Base-by-base conservation (phyloP, 2,329 filamentous ascomycete species). In the Chrysoporthe puriensis region DNA sequence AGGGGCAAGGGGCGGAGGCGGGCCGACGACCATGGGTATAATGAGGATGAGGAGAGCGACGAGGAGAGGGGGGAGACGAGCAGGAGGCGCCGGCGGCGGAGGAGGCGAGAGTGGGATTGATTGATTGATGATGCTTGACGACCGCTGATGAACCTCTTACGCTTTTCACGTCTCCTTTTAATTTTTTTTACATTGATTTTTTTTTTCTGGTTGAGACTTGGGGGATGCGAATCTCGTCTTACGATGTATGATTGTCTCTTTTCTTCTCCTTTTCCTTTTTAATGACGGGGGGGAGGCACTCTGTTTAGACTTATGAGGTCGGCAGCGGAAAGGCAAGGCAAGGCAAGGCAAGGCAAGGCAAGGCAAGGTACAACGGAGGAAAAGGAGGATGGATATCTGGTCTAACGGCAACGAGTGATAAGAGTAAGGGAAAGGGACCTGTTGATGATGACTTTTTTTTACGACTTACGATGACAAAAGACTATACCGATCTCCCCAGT, bases 21-120 rank as follows among this genome's bases (percentile, higher is more conserved):
- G 44, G 34, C 14, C 11, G 65, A 69, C 21, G 65, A 67, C 50
- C 62, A 67, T 60, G 68, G 66, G 21, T 58, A 63, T 59, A 57
- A 67, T 40, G 68, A 68, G 40, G 69, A 70, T 40, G 43, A 67
- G 11, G 70, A 61, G n/a, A 66, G 71, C 63, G 70, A 72, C 32
- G 66, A 66, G 13, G 71, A 70, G 2, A 62, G 70, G 50, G 71
- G 70, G 42, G 67, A 68, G 50, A 71, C 70, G 62, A 69, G 71
- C 40, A 70, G 72, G 67, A 63, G 64, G 71, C 60, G 60, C 54
- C 69, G 34, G 46, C 60, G 67, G 71, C 60, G 60, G 60, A 69
- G 40, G 46, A 62, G 63, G 62, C 32, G 67, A 26, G 64, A 70
- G 42, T 43, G 46, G 52, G 64, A 67, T 16, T 54, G 48, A 50